These are phyloP conservation scores for Phoma herbarum DNA, from an alignment of 2,329 filamentous ascomycete species.

Conservation along the genomic window DNA sequence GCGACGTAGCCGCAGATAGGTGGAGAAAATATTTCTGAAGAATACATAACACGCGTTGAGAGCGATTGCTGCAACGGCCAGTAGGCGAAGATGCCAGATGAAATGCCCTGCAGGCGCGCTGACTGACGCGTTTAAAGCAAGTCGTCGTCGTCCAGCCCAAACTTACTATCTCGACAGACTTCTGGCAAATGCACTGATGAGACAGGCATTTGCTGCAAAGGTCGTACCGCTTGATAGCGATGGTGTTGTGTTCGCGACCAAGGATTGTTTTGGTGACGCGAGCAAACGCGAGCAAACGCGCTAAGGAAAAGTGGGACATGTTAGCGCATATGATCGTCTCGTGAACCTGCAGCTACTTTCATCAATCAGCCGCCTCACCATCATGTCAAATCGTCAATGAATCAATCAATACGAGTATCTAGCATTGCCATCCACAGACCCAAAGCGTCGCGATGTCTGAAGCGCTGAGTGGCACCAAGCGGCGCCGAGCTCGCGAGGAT, in stretches of 20 bases:
- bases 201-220: too few relatives aligned
- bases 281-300: background rate
- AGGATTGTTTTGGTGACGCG: background rate
- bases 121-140: background rate
- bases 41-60: background rate
- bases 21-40: slow-evolving; percentile 8
- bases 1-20: background rate
- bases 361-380: background rate
- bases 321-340: background rate
- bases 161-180: background rate
- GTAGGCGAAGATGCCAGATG: background rate
- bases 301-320: background rate
- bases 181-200: too few relatives aligned
- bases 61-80: background rate
- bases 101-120: background rate
- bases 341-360: background rate
- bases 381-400: background rate
- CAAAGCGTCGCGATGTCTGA: slow-evolving; percentile 24
- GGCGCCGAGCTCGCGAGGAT: slow-evolving; percentile 23
- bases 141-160: background rate
- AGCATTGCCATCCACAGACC: background rate
- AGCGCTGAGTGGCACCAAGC: slow-evolving; percentile 24
- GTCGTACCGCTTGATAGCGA: too few relatives aligned
- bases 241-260: background rate
- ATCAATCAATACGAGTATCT: background rate